Evolutionary conservation across 805 yeast genomes (phyloP).

Genomic region (Candida maesae): DNA sequence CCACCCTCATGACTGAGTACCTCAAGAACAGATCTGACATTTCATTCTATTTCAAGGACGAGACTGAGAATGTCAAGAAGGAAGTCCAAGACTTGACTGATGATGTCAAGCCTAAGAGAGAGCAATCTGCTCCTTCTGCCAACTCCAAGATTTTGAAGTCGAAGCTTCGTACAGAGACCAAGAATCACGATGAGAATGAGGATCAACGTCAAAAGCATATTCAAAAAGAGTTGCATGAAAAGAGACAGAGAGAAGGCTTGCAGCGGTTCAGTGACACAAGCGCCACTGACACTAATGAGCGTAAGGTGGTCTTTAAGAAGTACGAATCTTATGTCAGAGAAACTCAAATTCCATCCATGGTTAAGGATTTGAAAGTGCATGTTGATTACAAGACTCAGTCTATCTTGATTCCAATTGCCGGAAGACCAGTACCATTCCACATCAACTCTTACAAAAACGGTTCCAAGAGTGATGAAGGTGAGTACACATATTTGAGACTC

Average conservation of each 20-base stretch:
- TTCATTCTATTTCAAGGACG: slow-evolving; percentile 79
- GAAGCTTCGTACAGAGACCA: slow-evolving; percentile 73
- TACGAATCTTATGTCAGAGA: slow-evolving; percentile 95
- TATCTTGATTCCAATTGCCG: slow-evolving; percentile 84
- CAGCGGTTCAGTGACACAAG: slow-evolving; percentile 78
- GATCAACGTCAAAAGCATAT: slow-evolving; percentile 78
- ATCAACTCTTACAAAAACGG: slow-evolving; percentile 92
- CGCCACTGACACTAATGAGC: slow-evolving; percentile 56
- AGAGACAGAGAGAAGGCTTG: slow-evolving; percentile 82
- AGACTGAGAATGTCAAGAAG: slow-evolving; percentile 41
- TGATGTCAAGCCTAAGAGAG: slow-evolving; percentile 27
- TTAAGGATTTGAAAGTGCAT: slow-evolving; percentile 78
- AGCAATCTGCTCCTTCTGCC: slow-evolving; percentile 28
- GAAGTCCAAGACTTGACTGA: slow-evolving; percentile 41
- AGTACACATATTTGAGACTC: slow-evolving; percentile 82
- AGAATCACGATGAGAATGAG: slow-evolving; percentile 68
- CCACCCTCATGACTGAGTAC: slow-evolving; percentile 67
- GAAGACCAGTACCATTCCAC: slow-evolving; percentile 97
- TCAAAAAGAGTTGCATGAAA: slow-evolving; percentile 79
- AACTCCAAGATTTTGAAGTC: slow-evolving; percentile 70
- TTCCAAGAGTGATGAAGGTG: slow-evolving; percentile 94
- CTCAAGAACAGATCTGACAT: slow-evolving; percentile 70
- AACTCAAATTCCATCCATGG: slow-evolving; percentile 81
- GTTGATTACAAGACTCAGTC: slow-evolving; percentile 88
- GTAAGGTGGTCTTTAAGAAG: slow-evolving; percentile 75